Conservation (phyloP, 192 early-diverging fungal species). For the Mortierella claussenii region DNA sequence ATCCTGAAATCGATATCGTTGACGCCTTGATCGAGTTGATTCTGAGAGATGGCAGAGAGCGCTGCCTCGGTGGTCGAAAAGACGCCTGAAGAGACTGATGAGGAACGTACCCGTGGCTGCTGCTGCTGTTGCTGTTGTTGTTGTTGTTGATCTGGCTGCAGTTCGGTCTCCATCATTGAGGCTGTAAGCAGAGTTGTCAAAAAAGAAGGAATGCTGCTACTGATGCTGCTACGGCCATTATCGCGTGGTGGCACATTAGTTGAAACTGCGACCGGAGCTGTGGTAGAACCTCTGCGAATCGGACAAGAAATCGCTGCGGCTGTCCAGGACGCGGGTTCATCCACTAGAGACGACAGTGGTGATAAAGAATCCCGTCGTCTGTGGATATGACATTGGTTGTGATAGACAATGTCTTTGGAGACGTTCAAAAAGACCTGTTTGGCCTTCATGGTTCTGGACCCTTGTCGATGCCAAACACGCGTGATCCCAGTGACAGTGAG, state of each 20-base stretch:
- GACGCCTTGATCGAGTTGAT: slow-evolving; percentile 23
- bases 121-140: background rate
- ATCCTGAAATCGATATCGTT: slow-evolving; percentile 44
- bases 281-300: too few relatives aligned
- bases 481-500: slow-evolving; percentile 23
- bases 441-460: slow-evolving; percentile 10
- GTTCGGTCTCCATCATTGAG: too few relatives aligned
- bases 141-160: too few relatives aligned
- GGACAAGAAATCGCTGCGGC: too few relatives aligned
- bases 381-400: background rate
- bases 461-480: slow-evolving; percentile 12
- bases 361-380: background rate
- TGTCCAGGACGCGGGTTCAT: background rate
- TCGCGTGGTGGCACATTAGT: background rate
- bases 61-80: background rate
- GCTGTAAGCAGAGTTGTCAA: too few relatives aligned
- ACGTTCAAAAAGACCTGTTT: slow-evolving; percentile 23
- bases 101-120: background rate
- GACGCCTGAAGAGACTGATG: background rate
- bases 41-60: slow-evolving; percentile 1
- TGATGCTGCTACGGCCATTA: too few relatives aligned
- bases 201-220: too few relatives aligned
- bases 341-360: background rate
- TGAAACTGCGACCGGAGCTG: too few relatives aligned
- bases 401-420: slow-evolving; percentile 19